A percentile compares a stretch with the other conserved stretches of the same genome.
phyloP scores from a whole-genome alignment of 2,329 filamentous ascomycete species.

The Penicillium palitans region DNA sequence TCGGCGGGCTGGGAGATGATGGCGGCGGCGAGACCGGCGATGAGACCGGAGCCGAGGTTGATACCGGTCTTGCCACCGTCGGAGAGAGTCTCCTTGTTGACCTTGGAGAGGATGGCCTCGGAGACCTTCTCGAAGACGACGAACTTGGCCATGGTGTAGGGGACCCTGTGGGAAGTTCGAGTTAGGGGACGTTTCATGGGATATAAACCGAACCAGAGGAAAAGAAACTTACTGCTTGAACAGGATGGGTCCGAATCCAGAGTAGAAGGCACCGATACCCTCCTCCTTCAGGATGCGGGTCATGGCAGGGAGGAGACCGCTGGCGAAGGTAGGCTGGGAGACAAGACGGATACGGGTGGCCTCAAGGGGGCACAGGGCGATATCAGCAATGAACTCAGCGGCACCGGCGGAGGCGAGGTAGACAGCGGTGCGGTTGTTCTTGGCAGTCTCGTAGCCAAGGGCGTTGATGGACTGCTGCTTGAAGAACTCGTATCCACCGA shows the following conservation, averaged over 20 bases:
- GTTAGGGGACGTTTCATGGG: conserved; percentile 3
- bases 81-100: conserved; percentile 72
- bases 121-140: conserved; percentile 88
- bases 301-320: conserved; percentile 76
- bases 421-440: conserved; percentile 76
- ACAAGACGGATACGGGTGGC: conserved; percentile 92
- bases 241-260: conserved; percentile 82
- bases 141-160: conserved; percentile 95
- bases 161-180: conserved; percentile 58
- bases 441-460: conserved; percentile 74
- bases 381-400: conserved; percentile 65
- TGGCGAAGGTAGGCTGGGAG: conserved; percentile 81
- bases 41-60: conserved; percentile 82
- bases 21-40: conserved; percentile 84
- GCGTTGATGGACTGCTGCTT: conserved; percentile 85
- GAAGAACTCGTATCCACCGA: conserved; percentile 95
- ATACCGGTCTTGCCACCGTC: conserved; percentile 70
- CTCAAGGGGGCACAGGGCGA: conserved; percentile 83
- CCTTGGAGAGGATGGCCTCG: conserved; percentile 66
- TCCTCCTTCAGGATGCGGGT: conserved; percentile 79
- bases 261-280: conserved; percentile 84
- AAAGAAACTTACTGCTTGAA: conserved; percentile 71
- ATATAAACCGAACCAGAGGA: too few species aligned
- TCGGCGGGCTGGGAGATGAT: conserved; percentile 86
- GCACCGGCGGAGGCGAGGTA: conserved; percentile 68